Evolutionary conservation across 2,329 filamentous ascomycete genomes (phyloP), one percentile per base, ranked within the genome.

Genomic region (Colletotrichum paranaense): DNA sequence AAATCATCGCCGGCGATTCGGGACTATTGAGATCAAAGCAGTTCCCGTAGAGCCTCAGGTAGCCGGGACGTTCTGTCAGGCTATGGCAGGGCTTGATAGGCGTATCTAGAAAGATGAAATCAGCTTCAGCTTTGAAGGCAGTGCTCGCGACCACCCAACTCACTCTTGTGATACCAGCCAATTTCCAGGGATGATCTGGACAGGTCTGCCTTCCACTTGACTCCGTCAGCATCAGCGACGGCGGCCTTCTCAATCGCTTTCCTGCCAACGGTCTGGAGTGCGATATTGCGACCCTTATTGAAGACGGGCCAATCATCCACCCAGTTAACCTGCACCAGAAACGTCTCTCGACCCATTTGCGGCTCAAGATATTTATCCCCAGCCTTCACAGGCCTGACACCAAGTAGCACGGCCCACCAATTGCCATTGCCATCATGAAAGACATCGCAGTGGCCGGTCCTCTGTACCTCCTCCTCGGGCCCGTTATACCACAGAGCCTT

Each of bases 21-120:
- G 88, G 87, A 12, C 83, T 84, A 0, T 82, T 84, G 0, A 91
- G 82, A 5, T 84, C 83, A 73, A 88, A 91, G 9, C 87, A 86
- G 16, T 86, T 86, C 0, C 89, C 89, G 69, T 86, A 84, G 0
- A 91, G 77, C 4, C 87, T 84, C 1, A 90, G 79, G 60, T 81
- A 78, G 0, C 83, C 83, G 0, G 84, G 83, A 1, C 82, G 79
- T 46, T 86, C 85, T 0, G 79, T 83, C 32, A 90, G 79, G 0
- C 84, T 87, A 74, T 85, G 87, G 35, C 85, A 86, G 2, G 75
- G 78, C 63, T 85, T 87, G 9, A 85, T 74, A 0, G 88, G 87
- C 0, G 87, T 89, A 62, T 88, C 84, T 86, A 66, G 19, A 59
- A 68, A 19, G 2, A 38, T 7, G 2, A 28, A 49, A 49, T 71